These are phyloP conservation scores for Umbelopsis ramanniana DNA, from an alignment of 192 early-diverging fungal genomes.

Conservation along the genomic window DNA sequence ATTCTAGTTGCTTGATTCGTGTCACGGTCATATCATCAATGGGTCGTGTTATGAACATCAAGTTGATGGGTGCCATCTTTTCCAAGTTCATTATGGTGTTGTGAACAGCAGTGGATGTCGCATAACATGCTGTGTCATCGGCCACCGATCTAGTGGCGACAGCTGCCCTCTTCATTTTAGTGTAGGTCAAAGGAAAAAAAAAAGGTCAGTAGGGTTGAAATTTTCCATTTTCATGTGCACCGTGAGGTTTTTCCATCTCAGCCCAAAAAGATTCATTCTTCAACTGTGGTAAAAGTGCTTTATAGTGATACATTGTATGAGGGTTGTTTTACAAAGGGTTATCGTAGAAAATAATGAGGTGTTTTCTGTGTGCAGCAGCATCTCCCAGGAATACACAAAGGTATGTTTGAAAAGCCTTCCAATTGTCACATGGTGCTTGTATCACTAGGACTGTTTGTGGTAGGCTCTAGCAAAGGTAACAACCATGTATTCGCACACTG, in stretches of 20 bases:
- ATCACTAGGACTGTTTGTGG: neutral
- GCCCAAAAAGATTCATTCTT: neutral
- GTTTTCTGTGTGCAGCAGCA: too few relatives aligned
- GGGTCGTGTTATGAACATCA: constrained; percentile 25
- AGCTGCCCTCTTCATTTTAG: neutral
- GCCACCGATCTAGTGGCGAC: neutral
- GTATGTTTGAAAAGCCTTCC: neutral
- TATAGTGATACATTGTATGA: too few relatives aligned
- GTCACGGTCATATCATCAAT: constrained; percentile 10
- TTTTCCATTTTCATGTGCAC: neutral
- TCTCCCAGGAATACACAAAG: too few relatives aligned
- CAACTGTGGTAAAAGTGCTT: neutral
- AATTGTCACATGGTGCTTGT: constrained; percentile 1
- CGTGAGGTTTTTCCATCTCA: neutral
- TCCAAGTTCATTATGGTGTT: constrained; percentile 9
- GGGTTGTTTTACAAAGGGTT: too few relatives aligned
- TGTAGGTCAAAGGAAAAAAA: neutral
- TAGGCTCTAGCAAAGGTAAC: neutral
- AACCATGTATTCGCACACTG: constrained; percentile 7
- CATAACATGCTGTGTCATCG: constrained; percentile 12
- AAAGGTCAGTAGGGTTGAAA: neutral
- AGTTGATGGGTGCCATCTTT: constrained; percentile 31
- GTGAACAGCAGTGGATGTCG: constrained; percentile 20
- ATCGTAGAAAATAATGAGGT: too few relatives aligned
- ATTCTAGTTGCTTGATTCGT: constrained; percentile 28